phyloP scores from a whole-genome alignment of 2,329 filamentous ascomycete species.

The Colletotrichum sp. region DNA sequence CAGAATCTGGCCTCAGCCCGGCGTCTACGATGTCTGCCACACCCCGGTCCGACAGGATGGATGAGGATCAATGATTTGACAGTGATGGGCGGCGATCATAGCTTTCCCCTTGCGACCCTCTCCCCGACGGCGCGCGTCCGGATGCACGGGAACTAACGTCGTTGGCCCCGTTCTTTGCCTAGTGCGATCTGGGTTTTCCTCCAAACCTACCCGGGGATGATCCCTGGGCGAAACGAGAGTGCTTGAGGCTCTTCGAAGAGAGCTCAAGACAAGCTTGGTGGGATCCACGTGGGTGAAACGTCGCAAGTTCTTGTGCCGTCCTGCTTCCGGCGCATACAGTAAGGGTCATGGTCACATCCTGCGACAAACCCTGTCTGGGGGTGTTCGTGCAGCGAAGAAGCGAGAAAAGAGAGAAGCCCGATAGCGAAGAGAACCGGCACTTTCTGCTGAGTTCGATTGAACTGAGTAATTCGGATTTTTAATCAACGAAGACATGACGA shows the following conservation, averaged over 20 bases:
- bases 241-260: background rate
- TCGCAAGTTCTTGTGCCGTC: constrained; percentile 19
- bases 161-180: background rate
- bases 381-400: background rate
- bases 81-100: constrained; percentile 10
- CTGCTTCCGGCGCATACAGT: constrained; percentile 12
- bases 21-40: background rate
- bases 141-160: background rate
- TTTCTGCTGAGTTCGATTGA: background rate
- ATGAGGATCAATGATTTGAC: background rate
- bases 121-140: background rate
- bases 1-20: background rate
- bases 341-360: background rate
- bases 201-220: background rate
- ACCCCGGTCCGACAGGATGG: background rate
- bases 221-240: constrained; percentile 7
- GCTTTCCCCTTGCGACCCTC: background rate
- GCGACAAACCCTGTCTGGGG: constrained; percentile 16
- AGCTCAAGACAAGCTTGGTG: background rate
- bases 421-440: background rate
- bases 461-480: background rate
- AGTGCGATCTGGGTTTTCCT: background rate
- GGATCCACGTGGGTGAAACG: constrained; percentile 16
- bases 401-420: background rate
- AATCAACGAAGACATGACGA: background rate